These are phyloP conservation scores for Madurella mycetomatis DNA, from an alignment of 2,329 filamentous ascomycete genomes.

Conservation along the genomic window DNA sequence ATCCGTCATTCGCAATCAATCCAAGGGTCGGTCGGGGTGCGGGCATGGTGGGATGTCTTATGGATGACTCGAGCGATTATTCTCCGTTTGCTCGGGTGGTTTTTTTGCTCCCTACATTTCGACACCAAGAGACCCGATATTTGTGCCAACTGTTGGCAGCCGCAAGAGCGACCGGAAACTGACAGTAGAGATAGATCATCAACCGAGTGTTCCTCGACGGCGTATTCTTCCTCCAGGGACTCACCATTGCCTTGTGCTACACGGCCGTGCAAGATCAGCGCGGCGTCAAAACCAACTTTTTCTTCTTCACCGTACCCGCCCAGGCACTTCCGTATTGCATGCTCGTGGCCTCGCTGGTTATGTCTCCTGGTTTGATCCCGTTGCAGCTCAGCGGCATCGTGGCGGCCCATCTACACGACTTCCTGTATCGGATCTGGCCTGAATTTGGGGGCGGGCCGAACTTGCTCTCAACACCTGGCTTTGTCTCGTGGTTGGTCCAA, in stretches of 20 bases:
- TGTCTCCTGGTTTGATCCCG: slow-evolving; percentile 54
- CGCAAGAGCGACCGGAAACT: slow-evolving; percentile 13
- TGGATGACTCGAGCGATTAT: slow-evolving; percentile 63
- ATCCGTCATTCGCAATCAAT: slow-evolving; percentile 59
- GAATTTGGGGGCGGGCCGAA: slow-evolving; percentile 81
- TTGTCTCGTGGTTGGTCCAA: slow-evolving; percentile 64
- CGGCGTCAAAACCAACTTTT: slow-evolving; percentile 69
- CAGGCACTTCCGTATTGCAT: slow-evolving; percentile 78
- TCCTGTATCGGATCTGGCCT: slow-evolving; percentile 82
- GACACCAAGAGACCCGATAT: slow-evolving; percentile 12
- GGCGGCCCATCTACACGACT: slow-evolving; percentile 87
- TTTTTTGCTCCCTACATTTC: slow-evolving; percentile 60
- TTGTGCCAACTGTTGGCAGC: neutral
- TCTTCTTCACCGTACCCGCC: slow-evolving; percentile 77
- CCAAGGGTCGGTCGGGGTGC: slow-evolving; percentile 58
- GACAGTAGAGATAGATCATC: slow-evolving; percentile 39
- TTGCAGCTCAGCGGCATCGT: slow-evolving; percentile 72
- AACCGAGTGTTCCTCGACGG: slow-evolving; percentile 50
- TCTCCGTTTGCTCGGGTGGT: slow-evolving; percentile 55
- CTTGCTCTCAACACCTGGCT: slow-evolving; percentile 66
- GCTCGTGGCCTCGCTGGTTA: slow-evolving; percentile 68
- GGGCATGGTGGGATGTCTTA: slow-evolving; percentile 72
- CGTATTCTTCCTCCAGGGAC: slow-evolving; percentile 53
- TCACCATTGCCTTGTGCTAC: slow-evolving; percentile 77
- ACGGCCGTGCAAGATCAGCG: slow-evolving; percentile 83